Percentiles rank a stretch among this genome's conserved stretches.
phyloP scores from a whole-genome alignment of 2,329 filamentous ascomycete genomes.

The Claviceps humidiphila region DNA sequence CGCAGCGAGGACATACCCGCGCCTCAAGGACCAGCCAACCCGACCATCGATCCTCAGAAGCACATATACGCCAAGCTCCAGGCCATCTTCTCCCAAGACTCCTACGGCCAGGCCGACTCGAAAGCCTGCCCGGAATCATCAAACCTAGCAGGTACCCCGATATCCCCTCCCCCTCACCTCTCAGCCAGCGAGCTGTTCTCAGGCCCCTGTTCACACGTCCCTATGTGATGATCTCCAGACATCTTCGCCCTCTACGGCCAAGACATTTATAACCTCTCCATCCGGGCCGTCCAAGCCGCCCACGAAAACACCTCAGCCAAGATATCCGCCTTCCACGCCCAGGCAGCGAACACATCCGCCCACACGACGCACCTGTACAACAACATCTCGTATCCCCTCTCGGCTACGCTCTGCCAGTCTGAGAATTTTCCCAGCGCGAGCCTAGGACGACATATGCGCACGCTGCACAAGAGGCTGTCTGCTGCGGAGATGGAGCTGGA shows the following conservation, averaged over 20 bases:
- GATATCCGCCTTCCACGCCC: slow-evolving; percentile 10
- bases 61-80: slow-evolving; percentile 15
- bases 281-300: slow-evolving; percentile 11
- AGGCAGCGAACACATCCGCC: slow-evolving; percentile 8
- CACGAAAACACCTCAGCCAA: slow-evolving; percentile 12
- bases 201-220: background rate
- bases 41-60: background rate
- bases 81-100: slow-evolving; percentile 9
- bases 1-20: slow-evolving; percentile 10
- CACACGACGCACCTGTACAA: slow-evolving; percentile 14
- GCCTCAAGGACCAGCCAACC: background rate
- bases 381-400: slow-evolving; percentile 19
- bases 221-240: background rate
- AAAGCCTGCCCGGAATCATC: background rate
- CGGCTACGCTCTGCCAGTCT: slow-evolving; percentile 18
- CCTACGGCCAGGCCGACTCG: background rate
- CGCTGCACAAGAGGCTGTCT: slow-evolving; percentile 11
- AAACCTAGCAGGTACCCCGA: slow-evolving; percentile 1
- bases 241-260: slow-evolving; percentile 4
- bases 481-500: slow-evolving; percentile 13
- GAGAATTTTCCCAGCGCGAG: slow-evolving; percentile 12
- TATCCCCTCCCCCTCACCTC: background rate
- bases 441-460: slow-evolving; percentile 14
- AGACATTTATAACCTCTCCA: slow-evolving; percentile 1
- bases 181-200: background rate